A percentile compares a stretch with the other conserved stretches of the same genome.
Conservation (phyloP, 345 rosid genomes). For the Durio zibethinus region DNA sequence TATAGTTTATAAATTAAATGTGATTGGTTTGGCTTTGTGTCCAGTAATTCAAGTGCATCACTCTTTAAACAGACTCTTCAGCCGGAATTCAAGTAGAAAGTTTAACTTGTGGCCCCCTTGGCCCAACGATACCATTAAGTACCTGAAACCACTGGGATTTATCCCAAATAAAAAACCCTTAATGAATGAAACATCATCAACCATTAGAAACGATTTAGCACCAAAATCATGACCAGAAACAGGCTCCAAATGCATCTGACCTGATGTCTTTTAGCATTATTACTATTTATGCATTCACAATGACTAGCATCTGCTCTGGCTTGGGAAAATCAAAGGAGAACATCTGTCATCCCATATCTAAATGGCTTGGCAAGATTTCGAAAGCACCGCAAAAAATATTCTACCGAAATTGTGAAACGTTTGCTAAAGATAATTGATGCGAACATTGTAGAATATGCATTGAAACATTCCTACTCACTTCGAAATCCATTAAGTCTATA, state of each 20-base stretch:
- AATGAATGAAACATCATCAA: too few species aligned
- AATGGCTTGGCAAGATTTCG: too few species aligned
- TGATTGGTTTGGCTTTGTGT: slow-evolving; percentile 5
- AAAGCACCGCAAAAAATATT: background rate
- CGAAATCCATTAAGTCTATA: background rate
- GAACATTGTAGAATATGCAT: background rate
- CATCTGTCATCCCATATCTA: too few species aligned
- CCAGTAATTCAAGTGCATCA: slow-evolving; percentile 44
- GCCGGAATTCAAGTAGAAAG: too few species aligned
- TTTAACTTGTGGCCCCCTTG: background rate
- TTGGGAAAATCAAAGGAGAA: too few species aligned
- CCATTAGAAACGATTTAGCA: background rate
- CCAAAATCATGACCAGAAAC: too few species aligned
- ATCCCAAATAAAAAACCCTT: too few species aligned
- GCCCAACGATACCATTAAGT: background rate
- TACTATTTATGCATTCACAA: too few species aligned
- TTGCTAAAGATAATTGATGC: background rate
- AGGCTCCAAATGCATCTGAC: too few species aligned
- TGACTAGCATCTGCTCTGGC: too few species aligned
- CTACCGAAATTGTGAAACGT: background rate
- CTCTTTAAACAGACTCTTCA: slow-evolving; percentile 29
- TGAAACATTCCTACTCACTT: background rate
- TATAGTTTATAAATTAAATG: too few species aligned
- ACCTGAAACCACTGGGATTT: background rate
- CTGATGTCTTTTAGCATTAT: too few species aligned